Conservation (phyloP, 306 rosid genomes). For the Lithocarpus polystachyus region DNA sequence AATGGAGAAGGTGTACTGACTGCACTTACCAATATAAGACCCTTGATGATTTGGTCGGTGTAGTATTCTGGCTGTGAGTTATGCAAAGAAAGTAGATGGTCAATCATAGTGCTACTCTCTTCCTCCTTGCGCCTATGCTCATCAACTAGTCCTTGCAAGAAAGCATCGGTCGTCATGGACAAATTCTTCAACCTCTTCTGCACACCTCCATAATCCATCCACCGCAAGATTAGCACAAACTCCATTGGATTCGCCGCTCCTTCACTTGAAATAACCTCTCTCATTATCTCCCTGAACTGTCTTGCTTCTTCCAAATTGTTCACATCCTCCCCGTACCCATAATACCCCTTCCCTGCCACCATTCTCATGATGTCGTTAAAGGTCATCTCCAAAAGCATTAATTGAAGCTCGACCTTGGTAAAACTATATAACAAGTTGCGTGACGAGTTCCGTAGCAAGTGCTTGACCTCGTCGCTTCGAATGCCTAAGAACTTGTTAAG, state of each 20-base stretch:
- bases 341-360: conserved; percentile 68
- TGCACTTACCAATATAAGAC: conserved; percentile 16
- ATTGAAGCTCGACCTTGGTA: conserved; percentile 30
- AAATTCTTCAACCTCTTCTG: conserved; percentile 9
- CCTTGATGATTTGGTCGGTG: conserved; percentile 23
- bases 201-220: conserved; percentile 24
- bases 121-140: conserved; percentile 7
- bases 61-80: conserved; percentile 19
- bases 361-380: conserved; percentile 59
- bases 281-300: conserved; percentile 31
- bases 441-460: conserved; percentile 27
- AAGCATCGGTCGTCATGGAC: conserved; percentile 27
- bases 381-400: conserved; percentile 38
- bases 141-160: conserved; percentile 18
- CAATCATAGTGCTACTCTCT: not conserved
- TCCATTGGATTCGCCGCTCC: conserved; percentile 32
- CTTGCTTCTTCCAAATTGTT: conserved; percentile 36
- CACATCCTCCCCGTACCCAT: conserved; percentile 27
- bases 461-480: conserved; percentile 43
- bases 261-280: conserved; percentile 5
- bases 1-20: not conserved
- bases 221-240: conserved; percentile 39
- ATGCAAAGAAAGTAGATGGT: conserved; percentile 16
- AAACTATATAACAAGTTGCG: not conserved
- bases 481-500: conserved; percentile 22